Evolutionary conservation across 2,329 filamentous ascomycete genomes (phyloP).

Genomic region (Phaeomoniella chlamydospora): DNA sequence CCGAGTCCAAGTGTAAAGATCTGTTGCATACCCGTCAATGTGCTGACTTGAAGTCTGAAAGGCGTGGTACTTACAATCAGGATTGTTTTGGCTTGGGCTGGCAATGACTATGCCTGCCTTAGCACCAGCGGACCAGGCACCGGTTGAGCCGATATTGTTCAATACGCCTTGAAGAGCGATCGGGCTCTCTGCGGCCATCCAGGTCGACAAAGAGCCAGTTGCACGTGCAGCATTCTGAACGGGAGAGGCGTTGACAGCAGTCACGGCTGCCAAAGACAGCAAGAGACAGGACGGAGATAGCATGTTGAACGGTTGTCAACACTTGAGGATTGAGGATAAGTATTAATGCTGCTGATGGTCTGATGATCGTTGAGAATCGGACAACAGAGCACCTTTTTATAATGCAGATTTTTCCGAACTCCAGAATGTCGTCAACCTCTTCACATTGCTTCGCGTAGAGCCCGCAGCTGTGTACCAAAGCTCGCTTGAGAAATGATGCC

Average conservation of each 20-base stretch:
- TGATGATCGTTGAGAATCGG: no score
- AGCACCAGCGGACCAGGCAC: constrained; percentile 32
- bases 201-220: constrained; percentile 14
- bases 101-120: constrained; percentile 39
- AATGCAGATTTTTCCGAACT: no score
- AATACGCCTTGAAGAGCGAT: constrained; percentile 39
- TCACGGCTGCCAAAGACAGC: background rate
- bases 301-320: no score
- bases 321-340: no score
- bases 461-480: no score
- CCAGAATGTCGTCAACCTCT: no score
- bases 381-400: no score
- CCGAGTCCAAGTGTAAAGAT: constrained; percentile 67
- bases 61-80: constrained; percentile 30
- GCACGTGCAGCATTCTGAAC: constrained; percentile 5
- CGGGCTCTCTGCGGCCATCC: constrained; percentile 28
- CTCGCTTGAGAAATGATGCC: no score
- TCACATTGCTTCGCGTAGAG: no score
- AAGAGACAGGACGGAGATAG: no score
- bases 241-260: background rate
- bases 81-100: constrained; percentile 39
- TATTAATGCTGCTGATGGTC: no score
- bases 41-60: background rate
- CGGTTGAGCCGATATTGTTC: constrained; percentile 41
- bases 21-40: constrained; percentile 21